These are phyloP conservation scores for Theileria sp. DNA, from an alignment of 169 alveolate species.

Conservation along the genomic window DNA sequence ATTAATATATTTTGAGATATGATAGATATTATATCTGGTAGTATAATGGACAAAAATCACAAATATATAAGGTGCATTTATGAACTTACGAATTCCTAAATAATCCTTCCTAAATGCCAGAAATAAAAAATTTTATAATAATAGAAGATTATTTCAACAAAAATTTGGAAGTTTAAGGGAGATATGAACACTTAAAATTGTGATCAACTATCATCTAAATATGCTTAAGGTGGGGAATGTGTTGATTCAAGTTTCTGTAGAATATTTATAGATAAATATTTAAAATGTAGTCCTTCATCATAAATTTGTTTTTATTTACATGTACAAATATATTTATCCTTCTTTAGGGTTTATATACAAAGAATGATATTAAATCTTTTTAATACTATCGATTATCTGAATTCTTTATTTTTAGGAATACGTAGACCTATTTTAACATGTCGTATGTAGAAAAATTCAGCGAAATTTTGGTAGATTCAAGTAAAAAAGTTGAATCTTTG, in stretches of 20 bases:
- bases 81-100: slow-evolving; percentile 9
- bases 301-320: not conserved
- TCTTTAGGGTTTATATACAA: not conserved
- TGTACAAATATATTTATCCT: not conserved
- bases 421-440: not conserved
- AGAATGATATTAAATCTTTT: not conserved
- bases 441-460: not conserved
- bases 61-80: slow-evolving; percentile 25
- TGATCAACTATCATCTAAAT: not conserved
- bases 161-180: not conserved
- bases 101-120: not conserved
- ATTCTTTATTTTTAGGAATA: not conserved
- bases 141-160: not conserved
- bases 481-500: slow-evolving; percentile 25
- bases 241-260: not conserved
- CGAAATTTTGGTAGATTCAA: slow-evolving; percentile 19
- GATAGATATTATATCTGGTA: not conserved
- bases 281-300: not conserved
- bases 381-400: not conserved
- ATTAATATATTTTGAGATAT: not conserved
- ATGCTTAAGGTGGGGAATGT: slow-evolving; percentile 14
- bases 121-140: not conserved
- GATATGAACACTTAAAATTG: not conserved
- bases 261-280: not conserved
- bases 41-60: not conserved